Base-by-base conservation (phyloP, 2,329 filamentous ascomycete species). In the Cryphonectria nitschkei region DNA sequence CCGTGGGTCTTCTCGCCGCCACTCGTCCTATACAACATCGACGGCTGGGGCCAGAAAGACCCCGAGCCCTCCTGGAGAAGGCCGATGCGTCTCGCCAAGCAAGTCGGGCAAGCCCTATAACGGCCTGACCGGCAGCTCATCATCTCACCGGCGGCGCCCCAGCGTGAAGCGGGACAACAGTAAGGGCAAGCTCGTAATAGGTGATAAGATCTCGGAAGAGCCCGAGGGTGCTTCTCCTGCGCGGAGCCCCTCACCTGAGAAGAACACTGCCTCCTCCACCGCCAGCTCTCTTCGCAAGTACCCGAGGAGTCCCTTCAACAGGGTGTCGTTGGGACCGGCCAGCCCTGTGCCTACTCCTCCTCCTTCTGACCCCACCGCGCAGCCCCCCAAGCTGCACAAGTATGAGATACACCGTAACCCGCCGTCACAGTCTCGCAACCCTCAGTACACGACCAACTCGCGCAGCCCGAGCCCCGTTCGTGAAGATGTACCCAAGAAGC, bases 161-260 rank as follows among this genome's bases (percentile, higher is more conserved):
- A 91, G 89, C 75, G 84, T 88, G 76, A 90, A 88, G 80, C 87
- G 92, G 72, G 92, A 92, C 74, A 87, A 90, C 76, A 94, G 91
- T 77, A 91, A 90, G 29, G 90, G 92, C 76, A 88, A 85, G 68
- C 87, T 90, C 1, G 94, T 93, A 78, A 91, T 90, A 1, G 89
- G 90, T 46, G 92, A 94, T 78, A 90, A 93, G 77, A 95, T 98
- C 72, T 98, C 94, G 85, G 95, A 98, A 79, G 95, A 98, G 78
- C 92, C 93, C 0, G 89, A 92, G 76, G 84, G 76, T n/a, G 75
- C 79, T 41, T 75, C 78, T 68, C 69, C 78, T 2, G 74, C 78
- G 71, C 77, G 73, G 69, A 37, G 74, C 70, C 70, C 73, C 50
- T 69, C 54, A 66, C 68, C 75, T 68, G 58, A 73, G 39, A 66